Evolutionary conservation across 2,329 filamentous ascomycete species (phyloP).

Genomic region (Escovopsis sp.): DNA sequence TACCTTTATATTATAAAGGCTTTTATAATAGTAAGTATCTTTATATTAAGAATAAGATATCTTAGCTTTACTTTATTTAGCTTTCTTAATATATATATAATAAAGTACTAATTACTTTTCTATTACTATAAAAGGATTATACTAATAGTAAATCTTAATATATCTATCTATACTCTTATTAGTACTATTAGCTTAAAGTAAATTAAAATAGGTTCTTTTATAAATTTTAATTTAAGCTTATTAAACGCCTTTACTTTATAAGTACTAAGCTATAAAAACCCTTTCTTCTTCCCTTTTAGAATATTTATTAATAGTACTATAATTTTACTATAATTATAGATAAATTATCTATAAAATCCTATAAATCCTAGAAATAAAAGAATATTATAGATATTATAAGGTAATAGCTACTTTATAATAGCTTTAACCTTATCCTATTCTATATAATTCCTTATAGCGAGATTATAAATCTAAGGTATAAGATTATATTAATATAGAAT

Average conservation of each 20-base stretch:
- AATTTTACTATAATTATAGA: background rate
- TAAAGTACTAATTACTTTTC: background rate
- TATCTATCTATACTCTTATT: background rate
- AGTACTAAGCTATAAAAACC: background rate
- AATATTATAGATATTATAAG: no score
- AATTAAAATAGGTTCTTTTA: background rate
- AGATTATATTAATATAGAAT: no score
- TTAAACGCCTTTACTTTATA: background rate
- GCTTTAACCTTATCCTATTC: no score
- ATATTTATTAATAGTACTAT: background rate
- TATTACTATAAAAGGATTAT: background rate
- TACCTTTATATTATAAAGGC: no score
- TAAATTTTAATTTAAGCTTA: background rate
- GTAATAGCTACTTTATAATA: no score
- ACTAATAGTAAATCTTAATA: background rate
- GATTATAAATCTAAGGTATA: no score
- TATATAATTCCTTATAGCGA: no score
- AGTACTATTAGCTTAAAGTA: background rate
- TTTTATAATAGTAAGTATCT: no score
- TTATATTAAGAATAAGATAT: no score
- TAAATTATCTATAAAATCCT: no score
- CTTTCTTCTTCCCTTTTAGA: background rate
- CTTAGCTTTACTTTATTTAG: background rate
- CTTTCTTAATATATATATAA: background rate
- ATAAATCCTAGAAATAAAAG: no score